Conservation (phyloP, 306 rosid species). For the Lotus japonicus region DNA sequence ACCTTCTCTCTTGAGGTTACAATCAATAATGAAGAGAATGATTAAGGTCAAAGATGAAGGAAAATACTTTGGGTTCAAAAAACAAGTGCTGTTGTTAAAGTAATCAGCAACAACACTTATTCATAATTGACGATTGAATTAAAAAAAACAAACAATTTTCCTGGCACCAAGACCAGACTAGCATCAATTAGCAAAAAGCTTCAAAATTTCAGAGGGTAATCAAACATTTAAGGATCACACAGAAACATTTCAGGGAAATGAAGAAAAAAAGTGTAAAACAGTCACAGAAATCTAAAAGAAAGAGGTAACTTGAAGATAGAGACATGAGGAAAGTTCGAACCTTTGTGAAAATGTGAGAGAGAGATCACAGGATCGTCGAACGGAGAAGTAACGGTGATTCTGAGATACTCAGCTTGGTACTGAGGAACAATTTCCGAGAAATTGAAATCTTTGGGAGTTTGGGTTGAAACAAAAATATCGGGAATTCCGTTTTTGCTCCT, state of each 20-base stretch:
- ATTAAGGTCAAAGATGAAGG: not conserved
- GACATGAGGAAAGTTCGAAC: not conserved
- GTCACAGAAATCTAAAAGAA: not conserved
- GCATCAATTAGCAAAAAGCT: not conserved
- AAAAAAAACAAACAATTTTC: not conserved
- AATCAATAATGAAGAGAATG: not conserved
- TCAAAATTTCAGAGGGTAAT: not conserved
- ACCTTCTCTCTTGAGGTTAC: slow-evolving; percentile 2
- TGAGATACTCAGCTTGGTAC: not conserved
- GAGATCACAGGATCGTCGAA: slow-evolving; percentile 11
- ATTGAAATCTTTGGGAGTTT: not conserved
- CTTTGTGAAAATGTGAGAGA: not conserved
- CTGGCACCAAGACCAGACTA: not conserved
- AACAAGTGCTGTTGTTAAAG: not conserved
- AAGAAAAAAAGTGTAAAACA: not conserved
- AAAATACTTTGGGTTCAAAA: not conserved
- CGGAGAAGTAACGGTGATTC: slow-evolving; percentile 7
- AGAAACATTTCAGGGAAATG: not conserved
- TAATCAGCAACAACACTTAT: not conserved
- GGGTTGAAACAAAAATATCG: no score
- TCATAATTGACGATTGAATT: not conserved
- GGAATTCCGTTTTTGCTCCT: no score
- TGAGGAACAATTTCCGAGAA: not conserved
- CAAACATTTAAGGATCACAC: not conserved
- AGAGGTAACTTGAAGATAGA: not conserved